These are phyloP conservation scores for Afroboletus lepidellus DNA, from an alignment of 1,284 basidiomycete genomes.

Conservation along the genomic window DNA sequence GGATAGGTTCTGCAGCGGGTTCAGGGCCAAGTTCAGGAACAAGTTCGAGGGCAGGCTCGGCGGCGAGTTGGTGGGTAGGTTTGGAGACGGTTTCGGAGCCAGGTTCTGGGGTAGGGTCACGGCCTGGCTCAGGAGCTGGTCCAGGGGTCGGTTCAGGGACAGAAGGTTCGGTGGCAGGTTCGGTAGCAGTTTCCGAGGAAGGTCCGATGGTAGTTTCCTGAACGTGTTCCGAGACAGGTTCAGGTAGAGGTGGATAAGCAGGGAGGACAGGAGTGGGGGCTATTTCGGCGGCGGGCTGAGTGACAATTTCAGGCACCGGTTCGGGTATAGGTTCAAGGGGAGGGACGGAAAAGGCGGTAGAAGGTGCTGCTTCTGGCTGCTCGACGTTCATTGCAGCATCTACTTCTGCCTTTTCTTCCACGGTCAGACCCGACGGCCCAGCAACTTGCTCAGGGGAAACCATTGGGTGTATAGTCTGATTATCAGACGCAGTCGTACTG, in stretches of 20 bases:
- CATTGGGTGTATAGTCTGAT: constrained; percentile 37
- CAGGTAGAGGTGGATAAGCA: no score
- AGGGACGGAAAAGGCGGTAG: background rate
- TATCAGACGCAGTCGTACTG: constrained; percentile 50
- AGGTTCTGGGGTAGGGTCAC: background rate
- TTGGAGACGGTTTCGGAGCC: background rate
- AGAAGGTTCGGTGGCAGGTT: background rate
- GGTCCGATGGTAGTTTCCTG: background rate
- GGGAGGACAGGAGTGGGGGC: background rate
- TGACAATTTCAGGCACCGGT: background rate
- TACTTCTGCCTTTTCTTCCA: constrained; percentile 19
- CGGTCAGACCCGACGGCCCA: constrained; percentile 24
- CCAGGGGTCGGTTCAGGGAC: background rate
- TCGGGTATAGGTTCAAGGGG: constrained; percentile 5
- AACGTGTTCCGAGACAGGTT: background rate
- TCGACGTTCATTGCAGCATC: constrained; percentile 20
- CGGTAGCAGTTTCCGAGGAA: background rate
- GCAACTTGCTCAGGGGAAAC: constrained; percentile 21
- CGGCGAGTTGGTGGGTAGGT: background rate
- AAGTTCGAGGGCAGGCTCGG: background rate
- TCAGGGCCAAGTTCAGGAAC: background rate
- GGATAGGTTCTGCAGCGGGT: background rate
- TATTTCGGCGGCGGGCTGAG: background rate
- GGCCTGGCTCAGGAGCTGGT: no score
- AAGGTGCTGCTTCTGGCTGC: constrained; percentile 10